A percentile compares a stretch with the other conserved stretches of the same genome.
These are phyloP conservation scores for Carex myosuroides DNA, from an alignment of 176 grass and related monocot species.

Conservation along the genomic window DNA sequence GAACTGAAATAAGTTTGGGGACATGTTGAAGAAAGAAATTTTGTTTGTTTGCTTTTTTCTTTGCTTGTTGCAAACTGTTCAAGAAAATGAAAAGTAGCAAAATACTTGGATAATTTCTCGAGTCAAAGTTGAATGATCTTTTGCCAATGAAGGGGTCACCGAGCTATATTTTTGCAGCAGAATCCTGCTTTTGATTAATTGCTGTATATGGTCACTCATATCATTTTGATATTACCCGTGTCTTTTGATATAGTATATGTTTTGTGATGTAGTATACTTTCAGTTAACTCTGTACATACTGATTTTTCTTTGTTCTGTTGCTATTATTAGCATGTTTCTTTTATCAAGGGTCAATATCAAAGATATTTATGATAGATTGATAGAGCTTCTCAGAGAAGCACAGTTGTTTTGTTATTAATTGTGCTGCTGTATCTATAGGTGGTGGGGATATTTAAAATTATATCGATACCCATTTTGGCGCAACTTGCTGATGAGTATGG, in stretches of 20 bases:
- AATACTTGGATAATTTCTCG: not conserved
- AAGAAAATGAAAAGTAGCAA: not conserved
- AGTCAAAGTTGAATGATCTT: not conserved
- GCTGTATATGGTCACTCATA: not conserved
- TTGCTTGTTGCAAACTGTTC: not conserved
- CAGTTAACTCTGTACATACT: not conserved
- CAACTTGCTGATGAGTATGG: constrained; percentile 79
- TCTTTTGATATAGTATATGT: not conserved
- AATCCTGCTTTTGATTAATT: not conserved
- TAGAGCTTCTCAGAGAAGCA: not conserved
- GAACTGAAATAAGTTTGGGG: too few relatives aligned
- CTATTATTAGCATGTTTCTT: not conserved
- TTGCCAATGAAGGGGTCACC: not conserved
- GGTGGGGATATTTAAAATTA: constrained; percentile 63
- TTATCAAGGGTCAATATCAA: not conserved
- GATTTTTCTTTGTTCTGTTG: not conserved
- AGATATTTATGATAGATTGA: not conserved
- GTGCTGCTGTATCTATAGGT: constrained; percentile 27
- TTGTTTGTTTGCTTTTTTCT: not conserved
- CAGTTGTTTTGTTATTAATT: not conserved
- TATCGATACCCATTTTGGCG: constrained; percentile 55
- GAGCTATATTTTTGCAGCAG: not conserved
- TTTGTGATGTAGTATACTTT: not conserved
- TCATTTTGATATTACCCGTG: not conserved
- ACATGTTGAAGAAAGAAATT: not conserved